These are phyloP conservation scores for Trichosporon coremiiforme DNA, from an alignment of 1,284 basidiomycete genomes.

Conservation along the genomic window DNA sequence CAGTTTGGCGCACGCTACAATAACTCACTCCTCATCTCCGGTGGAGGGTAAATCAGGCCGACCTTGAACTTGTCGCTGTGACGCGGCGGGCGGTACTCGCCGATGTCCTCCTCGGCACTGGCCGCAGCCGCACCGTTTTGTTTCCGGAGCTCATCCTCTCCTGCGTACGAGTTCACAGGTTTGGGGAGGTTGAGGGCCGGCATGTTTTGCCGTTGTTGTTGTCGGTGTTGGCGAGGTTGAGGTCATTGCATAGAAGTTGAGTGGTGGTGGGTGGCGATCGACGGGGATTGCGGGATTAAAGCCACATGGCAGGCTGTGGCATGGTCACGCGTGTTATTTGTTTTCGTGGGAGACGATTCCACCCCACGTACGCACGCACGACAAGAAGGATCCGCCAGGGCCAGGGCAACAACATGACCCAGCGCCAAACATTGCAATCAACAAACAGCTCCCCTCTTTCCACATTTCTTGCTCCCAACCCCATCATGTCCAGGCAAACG, in stretches of 20 bases:
- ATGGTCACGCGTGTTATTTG: constrained; percentile 13
- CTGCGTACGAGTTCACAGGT: constrained; percentile 53
- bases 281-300: constrained; percentile 12
- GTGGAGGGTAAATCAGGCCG: constrained; percentile 86
- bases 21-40: constrained; percentile 82
- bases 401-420: constrained; percentile 15
- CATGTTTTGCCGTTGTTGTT: constrained; percentile 17
- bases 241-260: background rate
- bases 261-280: constrained; percentile 4
- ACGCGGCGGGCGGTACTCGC: constrained; percentile 53
- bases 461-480: background rate
- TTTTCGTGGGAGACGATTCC: constrained; percentile 12
- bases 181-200: constrained; percentile 54
- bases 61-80: constrained; percentile 67
- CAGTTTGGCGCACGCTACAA: background rate
- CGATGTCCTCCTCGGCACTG: constrained; percentile 36
- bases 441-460: constrained; percentile 16
- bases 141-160: constrained; percentile 50
- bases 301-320: constrained; percentile 15
- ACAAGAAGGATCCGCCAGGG: constrained; percentile 16
- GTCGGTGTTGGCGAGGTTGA: background rate
- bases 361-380: background rate
- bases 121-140: constrained; percentile 30
- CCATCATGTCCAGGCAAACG: constrained; percentile 18
- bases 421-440: constrained; percentile 15